Evolutionary conservation across 192 early-diverging fungal species (phyloP), one percentile per base, ranked within the genome.

Genomic region (Entomortierella beljakovae): DNA sequence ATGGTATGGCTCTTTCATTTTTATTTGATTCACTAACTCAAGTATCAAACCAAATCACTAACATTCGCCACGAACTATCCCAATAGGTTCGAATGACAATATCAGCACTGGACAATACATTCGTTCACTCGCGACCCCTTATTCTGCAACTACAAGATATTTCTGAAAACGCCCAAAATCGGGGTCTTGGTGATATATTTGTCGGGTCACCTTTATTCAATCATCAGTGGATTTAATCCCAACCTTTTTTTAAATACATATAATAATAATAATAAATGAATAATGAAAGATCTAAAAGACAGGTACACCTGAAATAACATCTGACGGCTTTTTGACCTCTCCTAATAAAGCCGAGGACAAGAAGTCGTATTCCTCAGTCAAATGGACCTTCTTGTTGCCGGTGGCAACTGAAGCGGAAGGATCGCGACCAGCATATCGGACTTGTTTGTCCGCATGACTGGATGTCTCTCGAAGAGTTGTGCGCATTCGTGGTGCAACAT

Each of bases 311-410:
- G 76, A 77, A 37, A 88, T 88, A 79, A 93, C 84, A 71, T 90
- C 85, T 37, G 86, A 76, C 48, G 92, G 90, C 69, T 88, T 89
- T 57, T 84, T 85, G 54, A 86, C 83, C 68, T 90, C 83, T 58
- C 92, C 92, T 35, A 90, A 86, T 54, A 95, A 83, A 5, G 94
- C 94, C 65, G 90, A 81, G 43, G 88, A 85, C 33, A 92, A 79
- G 59, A 95, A 68, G 42, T 84, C 83, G 82, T 92, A 91, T 81
- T 94, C 92, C 81, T 95, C 93, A 68, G 89, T 86, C 85, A 93
- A 87, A 73, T 97, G 95, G 68, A 93, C 91, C 92, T 96, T 97
- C 90, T 98, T 96, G 83, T 93, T 90, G 63, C 97, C 97, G 23
- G 97, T 97, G 48, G 93, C 92, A 35, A 93, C 91, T 23, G 92